These are phyloP conservation scores for Miscanthus sacchariflorus DNA, from an alignment of 202 grass and related monocot genomes.

Conservation along the genomic window DNA sequence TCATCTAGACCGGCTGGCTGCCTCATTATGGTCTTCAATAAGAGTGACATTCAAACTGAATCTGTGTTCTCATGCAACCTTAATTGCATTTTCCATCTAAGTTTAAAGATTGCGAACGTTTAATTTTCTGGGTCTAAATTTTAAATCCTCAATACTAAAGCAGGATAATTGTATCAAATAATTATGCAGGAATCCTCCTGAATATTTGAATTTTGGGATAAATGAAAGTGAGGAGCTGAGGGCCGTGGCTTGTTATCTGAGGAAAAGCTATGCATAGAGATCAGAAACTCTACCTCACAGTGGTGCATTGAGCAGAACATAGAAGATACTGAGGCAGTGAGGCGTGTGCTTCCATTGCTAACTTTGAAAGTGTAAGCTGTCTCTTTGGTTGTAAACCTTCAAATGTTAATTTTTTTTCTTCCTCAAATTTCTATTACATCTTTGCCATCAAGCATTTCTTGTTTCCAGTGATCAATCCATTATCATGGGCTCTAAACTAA, in stretches of 20 bases:
- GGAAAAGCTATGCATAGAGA: conserved; percentile 50
- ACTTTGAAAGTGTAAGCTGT: conserved; percentile 80
- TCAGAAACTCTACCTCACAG: conserved; percentile 59
- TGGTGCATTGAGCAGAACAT: conserved; percentile 79
- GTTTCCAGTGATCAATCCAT: conserved; percentile 1
- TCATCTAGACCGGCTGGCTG: conserved; percentile 60
- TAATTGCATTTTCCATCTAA: conserved; percentile 2
- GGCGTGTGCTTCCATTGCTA: conserved; percentile 68
- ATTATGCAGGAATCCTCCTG: conserved; percentile 86
- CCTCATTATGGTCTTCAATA: conserved; percentile 88
- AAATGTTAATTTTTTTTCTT: not conserved
- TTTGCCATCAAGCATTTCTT: not conserved
- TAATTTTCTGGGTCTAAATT: not conserved
- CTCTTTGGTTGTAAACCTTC: not conserved
- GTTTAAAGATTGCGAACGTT: not conserved
- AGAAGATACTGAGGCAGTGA: conserved; percentile 80
- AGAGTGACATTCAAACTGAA: conserved; percentile 65
- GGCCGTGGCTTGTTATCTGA: conserved; percentile 59
- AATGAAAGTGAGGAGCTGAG: conserved; percentile 62
- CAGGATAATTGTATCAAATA: conserved; percentile 35
- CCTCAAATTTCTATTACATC: not conserved
- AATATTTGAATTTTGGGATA: conserved; percentile 77
- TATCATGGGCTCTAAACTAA: not conserved
- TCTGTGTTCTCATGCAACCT: conserved; percentile 13
- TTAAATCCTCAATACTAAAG: conserved; percentile 4